Evolutionary conservation across 2,329 filamentous ascomycete species (phyloP).

Genomic region (Aspergillus bombycis): DNA sequence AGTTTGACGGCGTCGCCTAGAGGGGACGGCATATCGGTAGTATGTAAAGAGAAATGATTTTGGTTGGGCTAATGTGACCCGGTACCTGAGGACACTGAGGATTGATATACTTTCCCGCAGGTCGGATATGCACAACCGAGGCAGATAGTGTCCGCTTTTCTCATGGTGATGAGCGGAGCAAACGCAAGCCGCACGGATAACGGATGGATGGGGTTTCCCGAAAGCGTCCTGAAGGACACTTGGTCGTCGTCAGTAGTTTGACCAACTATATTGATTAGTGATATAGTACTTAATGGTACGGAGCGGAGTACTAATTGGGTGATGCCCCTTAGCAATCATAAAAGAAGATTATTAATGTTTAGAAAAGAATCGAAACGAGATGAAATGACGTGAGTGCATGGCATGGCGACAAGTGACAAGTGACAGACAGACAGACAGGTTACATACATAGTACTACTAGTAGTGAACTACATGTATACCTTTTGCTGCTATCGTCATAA

Average conservation of each 20-base stretch:
- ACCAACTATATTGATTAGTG: not conserved
- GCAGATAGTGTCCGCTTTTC: not conserved
- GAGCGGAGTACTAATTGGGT: not conserved
- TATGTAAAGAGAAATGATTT: not conserved
- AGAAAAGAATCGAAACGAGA: not conserved
- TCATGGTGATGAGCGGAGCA: not conserved
- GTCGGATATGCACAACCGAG: not conserved
- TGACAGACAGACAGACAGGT: too few relatives aligned
- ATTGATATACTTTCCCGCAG: not conserved
- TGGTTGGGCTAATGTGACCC: not conserved
- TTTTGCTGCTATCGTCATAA: not conserved
- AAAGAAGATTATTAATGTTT: not conserved
- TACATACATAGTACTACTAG: too few relatives aligned
- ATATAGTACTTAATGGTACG: not conserved
- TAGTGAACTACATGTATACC: too few relatives aligned
- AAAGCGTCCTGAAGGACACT: not conserved
- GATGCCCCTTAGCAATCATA: not conserved
- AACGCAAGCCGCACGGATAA: not conserved
- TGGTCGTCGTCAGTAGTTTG: not conserved
- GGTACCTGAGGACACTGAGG: not conserved
- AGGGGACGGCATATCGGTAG: conserved; percentile 23
- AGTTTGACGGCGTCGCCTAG: conserved; percentile 52
- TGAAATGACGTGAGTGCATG: not conserved
- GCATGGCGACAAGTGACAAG: too few relatives aligned
- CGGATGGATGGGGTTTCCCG: not conserved